Evolutionary conservation across 2,329 filamentous ascomycete species (phyloP).

Genomic region (Colletotrichum cereale): DNA sequence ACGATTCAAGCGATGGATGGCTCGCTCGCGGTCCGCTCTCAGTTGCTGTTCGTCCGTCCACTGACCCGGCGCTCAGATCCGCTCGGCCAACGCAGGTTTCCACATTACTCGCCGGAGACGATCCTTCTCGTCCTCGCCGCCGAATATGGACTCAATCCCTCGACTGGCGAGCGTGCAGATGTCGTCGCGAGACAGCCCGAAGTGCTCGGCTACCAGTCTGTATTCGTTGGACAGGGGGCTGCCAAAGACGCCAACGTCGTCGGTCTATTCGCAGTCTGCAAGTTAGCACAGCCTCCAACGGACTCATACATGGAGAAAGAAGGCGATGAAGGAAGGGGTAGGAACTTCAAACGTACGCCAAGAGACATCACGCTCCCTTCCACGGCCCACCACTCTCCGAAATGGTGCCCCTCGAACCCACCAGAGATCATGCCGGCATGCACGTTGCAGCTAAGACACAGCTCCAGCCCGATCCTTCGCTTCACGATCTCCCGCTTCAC

Average conservation of each 20-base stretch:
- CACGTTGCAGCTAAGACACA: conserved; percentile 87
- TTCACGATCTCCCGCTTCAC: conserved; percentile 67
- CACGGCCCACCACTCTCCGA: conserved; percentile 76
- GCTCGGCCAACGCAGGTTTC: conserved; percentile 41
- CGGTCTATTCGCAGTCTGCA: conserved; percentile 67
- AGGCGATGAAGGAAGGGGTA: neutral
- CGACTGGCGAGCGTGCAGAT: conserved; percentile 69
- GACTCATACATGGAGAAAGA: neutral
- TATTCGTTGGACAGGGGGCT: conserved; percentile 84
- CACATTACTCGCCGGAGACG: conserved; percentile 67
- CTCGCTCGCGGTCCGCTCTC: neutral
- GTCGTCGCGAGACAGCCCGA: conserved; percentile 63
- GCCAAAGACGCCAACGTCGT: conserved; percentile 86
- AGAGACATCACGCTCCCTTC: conserved; percentile 73
- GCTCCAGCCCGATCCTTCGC: conserved; percentile 74
- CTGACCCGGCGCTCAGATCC: neutral
- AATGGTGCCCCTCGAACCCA: conserved; percentile 78
- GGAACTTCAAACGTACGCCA: conserved; percentile 67
- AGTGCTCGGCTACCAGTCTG: conserved; percentile 77
- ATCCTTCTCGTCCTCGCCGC: conserved; percentile 70
- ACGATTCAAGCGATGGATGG: neutral
- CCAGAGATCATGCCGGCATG: conserved; percentile 79
- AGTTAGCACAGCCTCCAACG: neutral
- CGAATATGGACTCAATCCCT: conserved; percentile 76
- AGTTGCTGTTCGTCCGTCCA: neutral